Percentiles rank a stretch among this genome's conserved stretches.
Conservation (phyloP, 2,329 filamentous ascomycete genomes). For the Ascochyta clinopodiicola region DNA sequence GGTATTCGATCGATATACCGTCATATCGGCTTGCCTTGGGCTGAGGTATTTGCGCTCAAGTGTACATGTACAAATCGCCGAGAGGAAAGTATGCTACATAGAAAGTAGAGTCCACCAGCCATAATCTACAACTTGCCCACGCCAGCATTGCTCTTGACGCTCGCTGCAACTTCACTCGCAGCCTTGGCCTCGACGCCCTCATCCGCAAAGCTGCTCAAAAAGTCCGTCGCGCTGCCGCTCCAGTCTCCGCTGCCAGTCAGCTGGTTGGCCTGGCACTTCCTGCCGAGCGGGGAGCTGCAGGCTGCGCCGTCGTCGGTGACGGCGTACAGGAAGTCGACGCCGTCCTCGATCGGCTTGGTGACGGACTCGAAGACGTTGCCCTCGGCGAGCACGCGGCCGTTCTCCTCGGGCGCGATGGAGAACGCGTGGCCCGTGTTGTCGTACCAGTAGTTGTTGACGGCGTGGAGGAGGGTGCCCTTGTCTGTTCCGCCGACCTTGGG, state of each 20-base stretch:
- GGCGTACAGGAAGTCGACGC: conserved; percentile 13
- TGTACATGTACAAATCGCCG: no score
- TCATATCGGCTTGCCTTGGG: no score
- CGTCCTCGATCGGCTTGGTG: conserved; percentile 12
- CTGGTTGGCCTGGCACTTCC: conserved; percentile 17
- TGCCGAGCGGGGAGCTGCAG: conserved; percentile 16
- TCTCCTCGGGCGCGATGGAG: conserved; percentile 9
- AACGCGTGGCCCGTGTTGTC: conserved; percentile 28
- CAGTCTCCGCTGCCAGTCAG: conserved; percentile 11
- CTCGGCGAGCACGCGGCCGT: conserved; percentile 22
- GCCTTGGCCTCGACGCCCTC: conserved; percentile 8
- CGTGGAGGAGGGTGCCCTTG: conserved; percentile 22
- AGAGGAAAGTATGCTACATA: no score
- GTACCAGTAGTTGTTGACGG: conserved; percentile 28
- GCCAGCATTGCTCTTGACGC: conserved; percentile 22
- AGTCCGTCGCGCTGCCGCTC: conserved; percentile 13
- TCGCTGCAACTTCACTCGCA: conserved; percentile 11
- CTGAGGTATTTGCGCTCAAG: no score
- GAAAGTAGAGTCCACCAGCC: no score
- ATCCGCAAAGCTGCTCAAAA: conserved; percentile 15
- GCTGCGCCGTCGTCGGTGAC: conserved; percentile 9
- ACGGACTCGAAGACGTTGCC: conserved; percentile 28
- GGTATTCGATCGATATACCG: no score
- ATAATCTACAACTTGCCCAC: conserved; percentile 17
- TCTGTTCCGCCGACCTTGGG: conserved; percentile 27